A percentile compares a stretch with the other conserved stretches of the same genome.
Conservation (phyloP, 176 grass and related monocot species). For the Saccharum officinarum region DNA sequence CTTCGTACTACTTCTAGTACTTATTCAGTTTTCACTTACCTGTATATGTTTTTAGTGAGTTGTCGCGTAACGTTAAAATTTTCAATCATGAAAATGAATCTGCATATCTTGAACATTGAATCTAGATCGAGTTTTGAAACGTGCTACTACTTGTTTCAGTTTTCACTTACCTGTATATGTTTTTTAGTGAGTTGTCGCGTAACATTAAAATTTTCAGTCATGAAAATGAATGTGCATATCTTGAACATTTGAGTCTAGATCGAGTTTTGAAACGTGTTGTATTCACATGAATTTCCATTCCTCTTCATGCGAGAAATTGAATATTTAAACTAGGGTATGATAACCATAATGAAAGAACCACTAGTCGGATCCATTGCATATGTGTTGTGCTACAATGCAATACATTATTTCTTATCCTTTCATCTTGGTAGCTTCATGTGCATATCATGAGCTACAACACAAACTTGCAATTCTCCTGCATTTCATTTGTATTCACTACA, state of each 20-base stretch:
- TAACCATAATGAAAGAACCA: background rate
- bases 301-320: background rate
- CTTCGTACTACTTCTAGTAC: background rate
- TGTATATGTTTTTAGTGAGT: background rate
- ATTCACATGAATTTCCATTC: background rate
- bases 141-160: background rate
- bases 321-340: background rate
- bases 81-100: background rate
- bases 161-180: background rate
- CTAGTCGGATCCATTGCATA: background rate
- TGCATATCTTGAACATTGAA: background rate
- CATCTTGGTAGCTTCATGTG: background rate
- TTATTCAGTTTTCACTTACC: background rate
- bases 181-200: background rate
- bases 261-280: background rate
- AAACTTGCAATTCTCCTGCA: background rate
- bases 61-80: background rate
- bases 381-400: background rate
- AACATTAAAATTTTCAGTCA: background rate
- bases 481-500: background rate
- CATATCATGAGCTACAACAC: background rate
- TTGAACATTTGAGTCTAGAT: background rate
- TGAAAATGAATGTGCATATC: background rate
- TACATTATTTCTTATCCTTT: background rate
- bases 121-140: background rate